A percentile compares a stretch with the other conserved stretches of the same genome.
Conservation (phyloP, 2,329 filamentous ascomycete species). For the Verticillium isaacii region DNA sequence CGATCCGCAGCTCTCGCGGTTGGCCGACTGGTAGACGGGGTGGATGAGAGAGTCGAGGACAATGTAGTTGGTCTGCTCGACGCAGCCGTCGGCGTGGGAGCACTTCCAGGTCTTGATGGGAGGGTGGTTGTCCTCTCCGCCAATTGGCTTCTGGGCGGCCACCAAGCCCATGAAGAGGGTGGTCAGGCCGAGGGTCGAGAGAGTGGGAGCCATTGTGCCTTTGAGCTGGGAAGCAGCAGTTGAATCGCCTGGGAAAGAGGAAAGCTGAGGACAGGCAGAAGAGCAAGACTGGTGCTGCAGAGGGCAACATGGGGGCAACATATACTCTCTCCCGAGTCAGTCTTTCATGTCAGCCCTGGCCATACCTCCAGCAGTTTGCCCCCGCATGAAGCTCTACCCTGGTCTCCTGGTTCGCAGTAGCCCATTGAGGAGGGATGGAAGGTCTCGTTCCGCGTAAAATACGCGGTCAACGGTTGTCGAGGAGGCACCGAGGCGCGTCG, state of each 20-base stretch:
- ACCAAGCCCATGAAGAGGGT: constrained; percentile 19
- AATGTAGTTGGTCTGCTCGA: constrained; percentile 37
- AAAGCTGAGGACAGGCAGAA: background rate
- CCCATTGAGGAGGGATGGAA: background rate
- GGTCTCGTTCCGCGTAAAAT: background rate
- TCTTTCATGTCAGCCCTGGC: background rate
- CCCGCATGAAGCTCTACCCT: background rate
- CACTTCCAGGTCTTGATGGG: constrained; percentile 47
- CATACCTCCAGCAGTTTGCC: background rate
- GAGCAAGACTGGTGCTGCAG: background rate
- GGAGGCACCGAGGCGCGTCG: background rate
- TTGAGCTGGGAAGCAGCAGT: background rate
- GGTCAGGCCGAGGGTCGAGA: constrained; percentile 6
- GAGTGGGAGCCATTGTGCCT: constrained; percentile 6
- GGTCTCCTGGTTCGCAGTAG: background rate
- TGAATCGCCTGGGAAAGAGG: background rate
- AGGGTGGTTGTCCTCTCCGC: constrained; percentile 42
- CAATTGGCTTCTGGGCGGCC: constrained; percentile 33
- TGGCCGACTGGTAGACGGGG: constrained; percentile 34
- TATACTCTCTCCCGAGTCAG: background rate
- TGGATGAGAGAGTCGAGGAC: constrained; percentile 46
- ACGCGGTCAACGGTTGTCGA: background rate
- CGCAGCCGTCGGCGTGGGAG: constrained; percentile 44
- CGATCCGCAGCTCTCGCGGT: constrained; percentile 24
- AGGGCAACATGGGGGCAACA: background rate